Percentiles rank a stretch among this genome's conserved stretches.
phyloP scores from a whole-genome alignment of 257 asterid genomes.

The Parsonsia alboflavescens region DNA sequence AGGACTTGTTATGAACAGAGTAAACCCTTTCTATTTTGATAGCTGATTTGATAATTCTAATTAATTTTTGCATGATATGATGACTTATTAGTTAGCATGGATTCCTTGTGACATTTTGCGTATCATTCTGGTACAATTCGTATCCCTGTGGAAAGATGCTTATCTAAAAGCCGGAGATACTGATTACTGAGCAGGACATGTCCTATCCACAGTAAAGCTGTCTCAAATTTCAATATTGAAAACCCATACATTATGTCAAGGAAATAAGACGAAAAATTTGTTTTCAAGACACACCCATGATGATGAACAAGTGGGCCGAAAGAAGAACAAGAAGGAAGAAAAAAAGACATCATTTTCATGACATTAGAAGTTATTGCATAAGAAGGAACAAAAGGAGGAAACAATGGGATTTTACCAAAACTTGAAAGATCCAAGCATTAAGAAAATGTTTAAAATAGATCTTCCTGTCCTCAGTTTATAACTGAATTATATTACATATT shows the following conservation, averaged over 20 bases:
- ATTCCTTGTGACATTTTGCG: neutral
- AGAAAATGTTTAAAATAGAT: neutral
- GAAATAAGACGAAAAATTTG: neutral
- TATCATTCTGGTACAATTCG: no score
- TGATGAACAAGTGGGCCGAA: no score
- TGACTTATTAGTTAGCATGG: neutral
- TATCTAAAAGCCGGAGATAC: no score
- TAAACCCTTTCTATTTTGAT: neutral
- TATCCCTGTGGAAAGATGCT: no score
- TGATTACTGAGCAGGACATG: no score
- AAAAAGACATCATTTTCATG: no score
- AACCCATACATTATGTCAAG: no score
- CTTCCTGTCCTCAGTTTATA: neutral
- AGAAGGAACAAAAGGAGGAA: neutral
- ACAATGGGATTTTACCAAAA: neutral
- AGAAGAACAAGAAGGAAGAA: no score
- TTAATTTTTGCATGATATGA: no score
- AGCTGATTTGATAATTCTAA: neutral
- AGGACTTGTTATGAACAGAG: neutral
- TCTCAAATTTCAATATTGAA: no score
- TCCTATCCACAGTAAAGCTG: no score
- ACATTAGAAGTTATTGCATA: neutral
- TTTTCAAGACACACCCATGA: neutral
- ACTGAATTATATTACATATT: slow-evolving; percentile 5
- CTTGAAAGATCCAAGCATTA: neutral